These are phyloP conservation scores for Fomes fomentarius DNA, from an alignment of 1,284 basidiomycete genomes.

Conservation along the genomic window DNA sequence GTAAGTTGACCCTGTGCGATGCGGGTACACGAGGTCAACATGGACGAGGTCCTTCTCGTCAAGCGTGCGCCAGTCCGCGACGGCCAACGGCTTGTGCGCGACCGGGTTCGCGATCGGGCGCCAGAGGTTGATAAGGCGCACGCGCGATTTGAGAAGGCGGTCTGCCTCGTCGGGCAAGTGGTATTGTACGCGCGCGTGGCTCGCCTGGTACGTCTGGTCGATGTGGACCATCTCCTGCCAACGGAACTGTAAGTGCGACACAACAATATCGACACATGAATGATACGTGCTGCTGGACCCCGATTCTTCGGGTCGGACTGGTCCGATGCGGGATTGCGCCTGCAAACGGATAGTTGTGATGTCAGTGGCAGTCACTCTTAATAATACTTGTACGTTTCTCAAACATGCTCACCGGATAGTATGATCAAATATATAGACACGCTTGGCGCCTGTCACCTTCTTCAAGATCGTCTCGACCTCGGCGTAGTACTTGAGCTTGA, in stretches of 20 bases:
- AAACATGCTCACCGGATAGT: slow-evolving; percentile 45
- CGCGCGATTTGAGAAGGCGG: slow-evolving; percentile 49
- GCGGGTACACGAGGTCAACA: slow-evolving; percentile 35
- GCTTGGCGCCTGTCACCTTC: slow-evolving; percentile 42
- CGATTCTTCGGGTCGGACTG: slow-evolving; percentile 17
- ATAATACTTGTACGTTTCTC: too few species aligned
- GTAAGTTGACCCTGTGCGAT: slow-evolving; percentile 38
- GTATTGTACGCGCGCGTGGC: slow-evolving; percentile 51
- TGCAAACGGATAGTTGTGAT: background rate
- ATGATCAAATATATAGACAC: slow-evolving; percentile 47
- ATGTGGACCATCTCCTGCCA: slow-evolving; percentile 47
- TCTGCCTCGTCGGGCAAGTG: slow-evolving; percentile 46
- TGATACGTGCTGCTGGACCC: slow-evolving; percentile 38
- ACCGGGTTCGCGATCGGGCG: slow-evolving; percentile 49
- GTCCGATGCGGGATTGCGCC: slow-evolving; percentile 15
- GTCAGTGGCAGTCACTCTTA: slow-evolving; percentile 22
- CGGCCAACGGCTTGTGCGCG: slow-evolving; percentile 48
- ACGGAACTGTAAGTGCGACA: too few species aligned
- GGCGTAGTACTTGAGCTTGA: slow-evolving; percentile 41
- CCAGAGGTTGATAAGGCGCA: slow-evolving; percentile 59
- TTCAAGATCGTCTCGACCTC: slow-evolving; percentile 50
- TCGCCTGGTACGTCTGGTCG: slow-evolving; percentile 56
- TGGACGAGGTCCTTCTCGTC: slow-evolving; percentile 37
- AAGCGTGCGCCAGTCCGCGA: slow-evolving; percentile 47
- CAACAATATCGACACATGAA: too few species aligned